Evolutionary conservation across 371 early-diverging fungal genomes (phyloP).

Genomic region (Capillidium heterosporum): DNA sequence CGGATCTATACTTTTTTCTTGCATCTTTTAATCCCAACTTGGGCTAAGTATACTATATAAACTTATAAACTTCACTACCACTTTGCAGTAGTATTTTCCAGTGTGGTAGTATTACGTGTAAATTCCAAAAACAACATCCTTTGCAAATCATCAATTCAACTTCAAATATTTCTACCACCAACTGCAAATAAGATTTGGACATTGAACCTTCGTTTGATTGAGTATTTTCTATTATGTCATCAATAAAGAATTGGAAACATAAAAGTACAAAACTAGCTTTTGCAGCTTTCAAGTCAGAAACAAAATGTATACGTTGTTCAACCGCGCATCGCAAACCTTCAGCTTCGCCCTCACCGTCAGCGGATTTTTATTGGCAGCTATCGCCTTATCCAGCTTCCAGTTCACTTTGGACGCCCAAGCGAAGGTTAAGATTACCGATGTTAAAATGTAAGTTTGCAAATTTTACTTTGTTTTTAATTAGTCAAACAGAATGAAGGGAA

Average conservation of each 20-base stretch:
- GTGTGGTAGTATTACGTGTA: no score
- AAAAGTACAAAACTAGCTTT: not conserved
- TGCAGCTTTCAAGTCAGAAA: no score
- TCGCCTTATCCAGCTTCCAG: not conserved
- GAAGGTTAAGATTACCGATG: not conserved
- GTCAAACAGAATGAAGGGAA: not conserved
- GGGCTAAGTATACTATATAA: no score
- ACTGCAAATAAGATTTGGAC: no score
- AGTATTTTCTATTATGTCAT: not conserved
- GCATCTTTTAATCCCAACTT: no score
- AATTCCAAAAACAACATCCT: no score
- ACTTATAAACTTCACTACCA: no score
- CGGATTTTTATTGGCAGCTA: not conserved
- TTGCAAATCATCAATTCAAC: no score
- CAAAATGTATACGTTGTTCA: not conserved
- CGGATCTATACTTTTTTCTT: no score
- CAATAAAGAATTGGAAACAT: not conserved
- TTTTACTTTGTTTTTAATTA: not conserved
- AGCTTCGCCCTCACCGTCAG: not conserved
- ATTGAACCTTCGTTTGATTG: no score
- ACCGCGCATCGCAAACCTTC: not conserved
- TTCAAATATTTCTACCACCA: no score
- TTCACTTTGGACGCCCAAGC: not conserved
- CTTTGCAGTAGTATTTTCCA: no score
- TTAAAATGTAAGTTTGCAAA: not conserved